Evolutionary conservation across 495 filamentous ascomycete species (phyloP), one percentile per base, ranked within the genome.

Genomic region (Tuber indicum): DNA sequence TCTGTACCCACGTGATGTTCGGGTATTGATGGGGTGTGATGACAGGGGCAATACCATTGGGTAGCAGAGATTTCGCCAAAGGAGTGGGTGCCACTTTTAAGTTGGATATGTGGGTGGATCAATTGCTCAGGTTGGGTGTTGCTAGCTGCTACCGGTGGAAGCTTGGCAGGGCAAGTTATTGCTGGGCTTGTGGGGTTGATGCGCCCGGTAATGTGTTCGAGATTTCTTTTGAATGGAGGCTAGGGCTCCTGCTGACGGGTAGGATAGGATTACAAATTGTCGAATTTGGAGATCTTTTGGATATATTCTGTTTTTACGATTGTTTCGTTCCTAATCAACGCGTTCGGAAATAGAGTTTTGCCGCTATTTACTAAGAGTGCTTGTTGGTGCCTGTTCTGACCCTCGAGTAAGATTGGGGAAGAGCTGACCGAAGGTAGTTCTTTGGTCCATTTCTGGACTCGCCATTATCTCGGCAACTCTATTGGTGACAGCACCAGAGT

Each of bases 91-190:
- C 89, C 89, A 1, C 83, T 90, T 36, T 84, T 93, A 9, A 90
- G 88, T 17, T 94, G 90, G 88, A 88, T 90, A 45, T 92, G 90
- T 0, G 92, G 92, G 16, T 94, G 91, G 91, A 89, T 93, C 75
- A 93, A 92, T 82, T 89, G 91, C 44, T 88, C 89, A 45, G 92
- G 91, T 26, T 93, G 91, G 91, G 91, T 93, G 80, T 83, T 84
- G 46, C 78, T 86, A 14, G 79, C 77, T 39, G 81, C 80, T 73
- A 77, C 79, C 0, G 81, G 75, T 16, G 81, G 75, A 4, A 80
- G 81, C 41, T 70, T 83, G 44, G 86, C 84, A 12, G 86, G 85
- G 52, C 86, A 88, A 71, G 82, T 88, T 46, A 86, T 88, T 45
- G 77, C 87, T 0, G 86, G 87, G 52, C 78, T 87, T 70, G 85